Evolutionary conservation across 176 grass and related monocot genomes (phyloP), one percentile per base, ranked within the genome.

Genomic region (Rhynchospora tenuis): DNA sequence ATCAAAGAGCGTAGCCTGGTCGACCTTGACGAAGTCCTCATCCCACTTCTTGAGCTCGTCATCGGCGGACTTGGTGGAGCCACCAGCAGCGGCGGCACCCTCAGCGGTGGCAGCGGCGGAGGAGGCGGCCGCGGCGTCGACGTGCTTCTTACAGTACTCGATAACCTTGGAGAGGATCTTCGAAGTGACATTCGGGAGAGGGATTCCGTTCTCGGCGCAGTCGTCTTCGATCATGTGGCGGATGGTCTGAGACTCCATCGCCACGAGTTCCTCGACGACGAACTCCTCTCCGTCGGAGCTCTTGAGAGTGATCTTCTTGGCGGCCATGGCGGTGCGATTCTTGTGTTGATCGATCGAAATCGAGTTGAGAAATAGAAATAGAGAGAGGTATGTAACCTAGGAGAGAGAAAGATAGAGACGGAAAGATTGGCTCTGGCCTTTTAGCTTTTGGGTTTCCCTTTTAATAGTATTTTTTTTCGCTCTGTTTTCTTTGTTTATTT

Each of bases 1-100:
- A 67, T 89, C 87, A 62, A 89, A 85, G 1, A 89, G 67, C 64
- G 87, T 89, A 61, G 64, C 87, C 78, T 86, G 87, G 52, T 89
- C 87, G 55, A 89, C 87, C 78, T 89, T 89, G 13, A 85, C 57
- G 66, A 89, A 86, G 43, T 85, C 78, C 7, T 43, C 26, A n/a
- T 88, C 86, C 80, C 80, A 88, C 46, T 58, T 5, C 86, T 84
- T 88, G 29, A 88, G 81, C 26, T 73, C 80, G 13, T 89, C 68
- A 19, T 89, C 78, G 14, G 31, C 57, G 19, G 38, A 9, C 75
- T 76, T 89, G 13, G 14, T 28, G 22, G 46, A 59, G 6, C 69
- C 83, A 4, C 79, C 76, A 8, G 63, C 19, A 17, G 62, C 48
- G 0, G 19, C 33, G 0, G 72, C 73, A 38, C 26, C 57, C 42